Conservation (phyloP, 2,329 filamentous ascomycete species). For the Sporothrix protearum region DNA sequence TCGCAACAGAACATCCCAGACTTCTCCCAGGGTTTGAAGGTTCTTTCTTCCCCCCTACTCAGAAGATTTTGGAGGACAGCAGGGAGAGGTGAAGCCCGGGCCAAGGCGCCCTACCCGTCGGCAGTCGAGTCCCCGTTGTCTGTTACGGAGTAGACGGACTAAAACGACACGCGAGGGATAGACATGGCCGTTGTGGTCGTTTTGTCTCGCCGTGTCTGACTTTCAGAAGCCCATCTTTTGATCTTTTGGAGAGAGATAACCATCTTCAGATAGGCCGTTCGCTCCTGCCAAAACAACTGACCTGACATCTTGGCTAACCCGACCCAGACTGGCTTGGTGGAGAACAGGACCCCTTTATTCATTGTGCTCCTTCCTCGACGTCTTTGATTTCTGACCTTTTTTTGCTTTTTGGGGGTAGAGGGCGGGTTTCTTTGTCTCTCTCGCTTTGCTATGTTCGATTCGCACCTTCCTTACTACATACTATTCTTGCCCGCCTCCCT, state of each 20-base stretch:
- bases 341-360: not conserved
- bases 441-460: not conserved
- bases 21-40: not conserved
- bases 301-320: not conserved
- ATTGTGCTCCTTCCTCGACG: not conserved
- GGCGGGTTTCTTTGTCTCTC: too few species aligned
- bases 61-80: not conserved
- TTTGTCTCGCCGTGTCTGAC: not conserved
- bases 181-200: slow-evolving; percentile 1
- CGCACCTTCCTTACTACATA: too few species aligned
- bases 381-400: not conserved
- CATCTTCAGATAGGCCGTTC: not conserved
- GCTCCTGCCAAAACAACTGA: slow-evolving; percentile 3
- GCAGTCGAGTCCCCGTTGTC: not conserved
- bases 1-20: not conserved
- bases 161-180: not conserved
- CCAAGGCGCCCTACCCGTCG: slow-evolving; percentile 8
- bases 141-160: not conserved
- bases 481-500: not conserved
- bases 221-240: not conserved
- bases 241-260: not conserved
- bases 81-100: not conserved
- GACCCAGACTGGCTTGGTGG: not conserved
- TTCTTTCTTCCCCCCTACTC: too few species aligned
- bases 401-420: not conserved